These are phyloP conservation scores for Quercus lobata DNA, from an alignment of 331 rosid species.

Conservation along the genomic window DNA sequence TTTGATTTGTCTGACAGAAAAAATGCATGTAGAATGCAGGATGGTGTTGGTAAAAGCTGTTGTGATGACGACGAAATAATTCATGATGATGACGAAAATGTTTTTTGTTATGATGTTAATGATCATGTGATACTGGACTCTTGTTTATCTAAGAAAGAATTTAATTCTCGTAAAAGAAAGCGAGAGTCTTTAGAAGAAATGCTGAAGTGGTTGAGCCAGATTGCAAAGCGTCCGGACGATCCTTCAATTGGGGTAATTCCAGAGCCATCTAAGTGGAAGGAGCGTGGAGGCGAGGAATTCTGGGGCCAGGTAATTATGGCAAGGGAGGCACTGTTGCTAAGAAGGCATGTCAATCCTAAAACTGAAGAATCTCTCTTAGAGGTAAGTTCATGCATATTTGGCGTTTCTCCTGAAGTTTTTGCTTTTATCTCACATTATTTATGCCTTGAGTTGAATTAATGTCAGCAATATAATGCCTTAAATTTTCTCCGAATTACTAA, in stretches of 20 bases:
- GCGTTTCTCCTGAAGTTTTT: background rate
- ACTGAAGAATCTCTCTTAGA: constrained; percentile 43
- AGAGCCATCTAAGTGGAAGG: constrained; percentile 61
- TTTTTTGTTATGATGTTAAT: constrained; percentile 1
- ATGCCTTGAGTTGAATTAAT: constrained; percentile 1
- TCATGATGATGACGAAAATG: constrained; percentile 18
- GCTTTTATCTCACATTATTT: background rate
- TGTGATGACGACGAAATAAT: background rate
- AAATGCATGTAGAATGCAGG: constrained; percentile 12
- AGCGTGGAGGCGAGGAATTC: constrained; percentile 30
- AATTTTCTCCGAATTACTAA: background rate
- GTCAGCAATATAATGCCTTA: background rate
- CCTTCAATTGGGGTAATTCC: constrained; percentile 44
- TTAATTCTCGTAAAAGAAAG: constrained; percentile 46
- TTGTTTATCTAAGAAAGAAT: constrained; percentile 28
- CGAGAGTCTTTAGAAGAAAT: constrained; percentile 52
- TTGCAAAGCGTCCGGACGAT: constrained; percentile 49
- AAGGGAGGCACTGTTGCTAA: constrained; percentile 44
- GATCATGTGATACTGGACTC: constrained; percentile 13
- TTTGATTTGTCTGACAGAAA: constrained; percentile 18
- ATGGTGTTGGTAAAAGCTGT: constrained; percentile 7
- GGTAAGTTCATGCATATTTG: constrained; percentile 38
- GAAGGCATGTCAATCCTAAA: constrained; percentile 28
- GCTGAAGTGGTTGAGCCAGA: constrained; percentile 62
- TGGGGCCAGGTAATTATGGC: constrained; percentile 58